Percentiles rank a stretch among this genome's conserved stretches.
These are phyloP conservation scores for Halophytophthora polymorphica DNA, from an alignment of 352 stramenopile species.

Conservation along the genomic window DNA sequence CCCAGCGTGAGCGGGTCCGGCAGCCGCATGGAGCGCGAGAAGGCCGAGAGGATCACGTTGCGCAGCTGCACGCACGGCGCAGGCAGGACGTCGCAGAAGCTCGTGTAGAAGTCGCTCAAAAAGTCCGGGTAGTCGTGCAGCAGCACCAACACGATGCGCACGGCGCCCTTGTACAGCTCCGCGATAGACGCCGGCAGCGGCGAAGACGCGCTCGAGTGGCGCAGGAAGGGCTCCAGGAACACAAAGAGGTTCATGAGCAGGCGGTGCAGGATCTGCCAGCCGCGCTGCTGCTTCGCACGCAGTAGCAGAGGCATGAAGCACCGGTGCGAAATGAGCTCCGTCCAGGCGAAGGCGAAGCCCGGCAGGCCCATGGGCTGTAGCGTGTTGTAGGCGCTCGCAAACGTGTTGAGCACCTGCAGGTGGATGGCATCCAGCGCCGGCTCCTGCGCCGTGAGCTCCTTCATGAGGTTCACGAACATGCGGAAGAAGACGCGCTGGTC, in stretches of 20 bases:
- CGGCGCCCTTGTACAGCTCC: constrained; percentile 97
- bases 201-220: constrained; percentile 72
- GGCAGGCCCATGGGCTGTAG: constrained; percentile 95
- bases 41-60: constrained; percentile 98
- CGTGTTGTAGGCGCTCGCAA: constrained; percentile 96
- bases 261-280: constrained; percentile 96
- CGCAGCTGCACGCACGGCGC: constrained; percentile 96
- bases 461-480: constrained; percentile 97
- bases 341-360: constrained; percentile 98
- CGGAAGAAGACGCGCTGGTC: constrained; percentile 99
- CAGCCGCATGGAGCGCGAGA: constrained; percentile 95
- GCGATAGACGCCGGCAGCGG: constrained; percentile 90
- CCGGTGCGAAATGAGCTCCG: constrained; percentile 97
- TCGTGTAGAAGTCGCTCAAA: constrained; percentile 97
- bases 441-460: constrained; percentile 96
- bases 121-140: constrained; percentile 99
- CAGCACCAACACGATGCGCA: constrained; percentile 97
- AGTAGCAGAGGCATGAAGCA: constrained; percentile 98
- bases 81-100: constrained; percentile 98
- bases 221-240: constrained; percentile 97
- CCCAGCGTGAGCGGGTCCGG: constrained; percentile 98
- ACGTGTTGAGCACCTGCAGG: constrained; percentile 94
- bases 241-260: constrained; percentile 97
- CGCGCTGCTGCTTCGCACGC: constrained; percentile 91
- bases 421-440: constrained; percentile 93